Percentiles rank a stretch among this genome's conserved stretches.
Conservation (phyloP, 2,329 filamentous ascomycete species). For the Fusarium scirpi region DNA sequence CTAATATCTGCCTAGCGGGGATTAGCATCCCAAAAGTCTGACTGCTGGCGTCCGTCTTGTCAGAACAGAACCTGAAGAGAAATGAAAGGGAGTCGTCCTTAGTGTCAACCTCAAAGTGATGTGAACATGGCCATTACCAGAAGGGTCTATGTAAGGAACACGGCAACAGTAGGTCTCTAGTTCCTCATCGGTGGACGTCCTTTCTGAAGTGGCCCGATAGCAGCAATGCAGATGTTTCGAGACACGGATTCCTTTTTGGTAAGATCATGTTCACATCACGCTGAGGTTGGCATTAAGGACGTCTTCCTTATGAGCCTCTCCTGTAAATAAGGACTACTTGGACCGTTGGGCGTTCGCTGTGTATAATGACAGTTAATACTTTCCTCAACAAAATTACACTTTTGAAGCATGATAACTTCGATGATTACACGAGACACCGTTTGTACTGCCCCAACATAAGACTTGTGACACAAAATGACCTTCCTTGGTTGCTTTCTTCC, state of each 20-base stretch:
- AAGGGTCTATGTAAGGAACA: background rate
- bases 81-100: background rate
- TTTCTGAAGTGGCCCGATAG: too few species aligned
- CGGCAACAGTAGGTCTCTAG: background rate
- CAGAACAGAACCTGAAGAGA: background rate
- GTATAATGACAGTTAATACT: background rate
- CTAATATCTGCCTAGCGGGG: too few species aligned
- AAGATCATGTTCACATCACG: too few species aligned
- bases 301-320: too few species aligned
- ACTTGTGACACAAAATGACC: background rate
- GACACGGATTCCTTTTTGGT: too few species aligned
- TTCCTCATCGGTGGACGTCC: too few species aligned
- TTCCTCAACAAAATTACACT: background rate
- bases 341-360: too few species aligned
- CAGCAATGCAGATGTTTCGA: too few species aligned
- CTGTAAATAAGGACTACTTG: too few species aligned
- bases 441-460: background rate
- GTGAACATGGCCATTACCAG: background rate
- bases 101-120: background rate
- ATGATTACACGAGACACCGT: background rate
- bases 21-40: too few species aligned
- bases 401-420: background rate
- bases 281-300: too few species aligned
- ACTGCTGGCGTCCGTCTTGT: too few species aligned
- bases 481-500: background rate